Base-by-base conservation (phyloP, 2,329 filamentous ascomycete species). In the Immersiporthe knoxdaviesiana region DNA sequence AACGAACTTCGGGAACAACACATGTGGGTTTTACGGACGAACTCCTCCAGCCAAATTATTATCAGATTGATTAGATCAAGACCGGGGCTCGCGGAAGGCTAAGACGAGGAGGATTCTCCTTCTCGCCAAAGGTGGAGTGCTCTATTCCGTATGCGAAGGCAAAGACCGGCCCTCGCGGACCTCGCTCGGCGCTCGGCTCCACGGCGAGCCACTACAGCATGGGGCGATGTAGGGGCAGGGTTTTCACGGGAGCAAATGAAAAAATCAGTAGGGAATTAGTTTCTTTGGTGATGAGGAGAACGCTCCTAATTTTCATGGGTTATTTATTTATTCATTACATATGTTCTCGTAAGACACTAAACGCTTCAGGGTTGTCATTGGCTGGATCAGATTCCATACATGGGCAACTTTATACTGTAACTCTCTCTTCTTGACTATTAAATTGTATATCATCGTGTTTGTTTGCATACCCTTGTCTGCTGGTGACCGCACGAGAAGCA, bases 31-130 rank as follows among this genome's bases (percentile, higher is more conserved):
- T 35, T n/a, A 35, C 35, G 8, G 8, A 35, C 8, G 35, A 35
- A 4, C 18, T n/a, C 5, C 44, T 44, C 44, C 8, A 47, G 21
- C 41, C 56, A 27, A 41, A 39, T n/a, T 41, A 50, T 66, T 58
- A 61, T 52, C 37, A 59, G 65, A 61, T 66, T 60, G 65, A 52
- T 61, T 30, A 66, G 65, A 66, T 66, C 37, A 18, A 62, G 24
- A 12, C 24, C 37, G 58, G 21, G 60, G 44, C n/a, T 47, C 44
- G 44, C 60, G 41, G 60, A 59, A 59, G 14, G 27, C 18, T 6
- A 41, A 35, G 41, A n/a, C 24, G 61, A 41, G 41, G 24, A 14
- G 41, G n/a, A 24, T 39, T 18, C 21, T 58, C 30, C 2, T 47
- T 47, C 44, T 47, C 44, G 44, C 21, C 54, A 27, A n/a, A 35